Conservation (phyloP, 78 protist genomes). For the Monosiga brevicollis region DNA sequence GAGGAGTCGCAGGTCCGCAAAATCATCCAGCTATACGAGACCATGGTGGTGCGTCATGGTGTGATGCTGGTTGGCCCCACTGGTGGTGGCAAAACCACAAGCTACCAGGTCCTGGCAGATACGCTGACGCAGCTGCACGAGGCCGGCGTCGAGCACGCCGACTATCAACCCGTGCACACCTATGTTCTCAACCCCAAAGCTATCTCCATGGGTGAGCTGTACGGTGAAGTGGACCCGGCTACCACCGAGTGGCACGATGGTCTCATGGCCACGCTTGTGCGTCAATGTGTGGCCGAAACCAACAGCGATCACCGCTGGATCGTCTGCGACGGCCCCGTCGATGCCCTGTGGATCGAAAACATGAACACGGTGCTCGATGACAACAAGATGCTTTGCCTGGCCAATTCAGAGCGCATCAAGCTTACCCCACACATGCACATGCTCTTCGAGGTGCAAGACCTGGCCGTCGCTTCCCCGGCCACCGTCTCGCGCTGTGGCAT, state of each 20-base stretch:
- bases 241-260: conserved; percentile 66
- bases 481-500: conserved; percentile 73
- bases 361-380: conserved; percentile 70
- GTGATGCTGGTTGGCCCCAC: conserved; percentile 83
- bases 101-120: background rate
- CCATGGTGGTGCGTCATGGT: conserved; percentile 70
- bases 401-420: conserved; percentile 50
- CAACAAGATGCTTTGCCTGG: conserved; percentile 69
- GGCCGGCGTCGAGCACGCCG: background rate
- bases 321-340: conserved; percentile 67
- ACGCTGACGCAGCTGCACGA: conserved; percentile 35
- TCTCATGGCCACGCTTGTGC: conserved; percentile 23
- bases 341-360: conserved; percentile 61
- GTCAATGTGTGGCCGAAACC: background rate
- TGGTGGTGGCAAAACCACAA: conserved; percentile 51
- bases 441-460: conserved; percentile 56
- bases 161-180: background rate
- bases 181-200: conserved; percentile 52
- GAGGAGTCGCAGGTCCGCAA: conserved; percentile 35
- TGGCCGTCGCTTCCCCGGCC: conserved; percentile 66
- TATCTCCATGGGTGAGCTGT: conserved; percentile 44
- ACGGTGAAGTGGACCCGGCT: conserved; percentile 40
- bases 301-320: conserved; percentile 21
- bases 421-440: conserved; percentile 38
- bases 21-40: conserved; percentile 63